Evolutionary conservation across 2,329 filamentous ascomycete species (phyloP).

Genomic region (Botrytis galanthina): DNA sequence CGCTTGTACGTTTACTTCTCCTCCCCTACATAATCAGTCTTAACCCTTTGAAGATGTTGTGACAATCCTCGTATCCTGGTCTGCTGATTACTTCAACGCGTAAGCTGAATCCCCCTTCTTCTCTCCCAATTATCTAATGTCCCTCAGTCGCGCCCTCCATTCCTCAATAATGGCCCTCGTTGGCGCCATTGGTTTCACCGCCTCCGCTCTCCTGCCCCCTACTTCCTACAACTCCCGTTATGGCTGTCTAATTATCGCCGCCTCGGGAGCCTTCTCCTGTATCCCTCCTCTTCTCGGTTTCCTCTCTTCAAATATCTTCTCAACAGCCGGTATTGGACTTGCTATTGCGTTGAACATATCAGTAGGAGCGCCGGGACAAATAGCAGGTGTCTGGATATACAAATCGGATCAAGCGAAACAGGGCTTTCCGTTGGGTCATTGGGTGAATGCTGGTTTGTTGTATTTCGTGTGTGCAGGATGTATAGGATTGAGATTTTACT

Average conservation of each 20-base stretch:
- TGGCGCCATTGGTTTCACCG: constrained; percentile 57
- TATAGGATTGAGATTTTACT: constrained; percentile 54
- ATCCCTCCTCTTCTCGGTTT: constrained; percentile 58
- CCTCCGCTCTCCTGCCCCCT: constrained; percentile 61
- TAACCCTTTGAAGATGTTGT: constrained; percentile 39
- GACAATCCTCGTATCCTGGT: constrained; percentile 53
- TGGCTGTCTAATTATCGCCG: constrained; percentile 66
- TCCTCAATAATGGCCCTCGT: constrained; percentile 49
- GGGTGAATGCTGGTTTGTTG: constrained; percentile 60
- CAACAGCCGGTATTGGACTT: constrained; percentile 62
- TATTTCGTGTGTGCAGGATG: constrained; percentile 57
- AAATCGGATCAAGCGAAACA: constrained; percentile 56
- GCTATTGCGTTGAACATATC: constrained; percentile 70
- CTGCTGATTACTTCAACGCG: constrained; percentile 61
- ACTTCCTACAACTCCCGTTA: constrained; percentile 61
- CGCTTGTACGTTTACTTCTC: constrained; percentile 44
- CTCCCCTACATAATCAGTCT: background rate
- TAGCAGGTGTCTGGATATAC: constrained; percentile 73
- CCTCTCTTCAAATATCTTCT: constrained; percentile 54
- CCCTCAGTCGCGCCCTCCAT: constrained; percentile 46
- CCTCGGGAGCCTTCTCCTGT: constrained; percentile 64
- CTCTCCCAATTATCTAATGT: background rate
- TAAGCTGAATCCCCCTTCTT: background rate
- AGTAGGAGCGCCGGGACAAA: constrained; percentile 67
- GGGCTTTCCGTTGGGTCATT: constrained; percentile 70